Evolutionary conservation across 2,329 filamentous ascomycete genomes (phyloP), one percentile per base, ranked within the genome.

Genomic region (Colletotrichum sublineola): DNA sequence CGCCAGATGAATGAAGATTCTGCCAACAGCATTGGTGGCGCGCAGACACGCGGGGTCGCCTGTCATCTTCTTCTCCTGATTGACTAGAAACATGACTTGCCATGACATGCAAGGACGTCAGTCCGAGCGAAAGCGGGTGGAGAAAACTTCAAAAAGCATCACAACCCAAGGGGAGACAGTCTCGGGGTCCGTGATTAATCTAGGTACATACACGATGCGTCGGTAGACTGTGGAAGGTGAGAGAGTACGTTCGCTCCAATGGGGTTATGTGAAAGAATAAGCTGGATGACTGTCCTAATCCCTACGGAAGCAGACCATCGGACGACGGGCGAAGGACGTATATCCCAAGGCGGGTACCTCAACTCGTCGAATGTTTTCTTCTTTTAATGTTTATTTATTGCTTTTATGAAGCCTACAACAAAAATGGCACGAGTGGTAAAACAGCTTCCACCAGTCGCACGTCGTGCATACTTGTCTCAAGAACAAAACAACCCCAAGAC

Each of bases 131-230:
- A 24, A 33, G 24, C 24, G 56, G 46, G 38, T 53, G 36, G 46
- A 20, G 9, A 53, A 18, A 38, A 20, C 20, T 24, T 29, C 58
- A 64, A 68, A 72, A 69, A 69, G 66, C n/a, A 69, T 29, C 69
- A 61, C 20, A 24, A 14, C 69, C 53, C 58, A 48, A 60, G 55
- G 20, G n/a, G 48, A 58, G 44, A 33, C 50, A 64, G 63, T 57
- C n/a, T 29, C 20, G 11, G n/a, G 31, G 60, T 7, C 42, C 20
- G 29, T 38, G 33, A 42, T 52, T 48, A n/a, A 24, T 20, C 24
- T 63, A 24, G 24, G 24, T 24, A 31, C 60, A 63, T 46, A n/a
- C 18, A 46, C 44, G 20, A 48, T 31, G 33, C 33, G 24, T 31
- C 18, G 31, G 11, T 38, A 18, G 50, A 15, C 50, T 36, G 38